phyloP scores from a whole-genome alignment of 371 early-diverging fungal species.

The Mortierella sp. region DNA sequence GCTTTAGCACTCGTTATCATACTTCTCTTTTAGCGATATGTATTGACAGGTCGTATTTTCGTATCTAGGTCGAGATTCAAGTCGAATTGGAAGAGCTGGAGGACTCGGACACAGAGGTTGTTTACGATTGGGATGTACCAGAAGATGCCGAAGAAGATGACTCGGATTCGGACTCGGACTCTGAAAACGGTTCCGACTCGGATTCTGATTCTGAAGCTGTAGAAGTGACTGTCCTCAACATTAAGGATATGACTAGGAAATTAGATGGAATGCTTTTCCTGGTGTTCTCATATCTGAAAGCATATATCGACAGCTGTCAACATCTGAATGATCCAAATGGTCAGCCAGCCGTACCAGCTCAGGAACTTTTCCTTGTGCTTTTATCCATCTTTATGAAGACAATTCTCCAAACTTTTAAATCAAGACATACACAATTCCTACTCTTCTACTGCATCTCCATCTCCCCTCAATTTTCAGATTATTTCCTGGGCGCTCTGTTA shows the following conservation, averaged over 20 bases:
- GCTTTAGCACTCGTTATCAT: neutral
- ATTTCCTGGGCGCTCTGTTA: conserved; percentile 84
- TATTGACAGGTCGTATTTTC: neutral
- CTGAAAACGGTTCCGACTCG: conserved; percentile 45
- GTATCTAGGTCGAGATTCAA: conserved; percentile 86
- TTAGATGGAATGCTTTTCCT: conserved; percentile 87
- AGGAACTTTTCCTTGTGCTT: conserved; percentile 72
- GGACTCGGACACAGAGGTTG: conserved; percentile 74
- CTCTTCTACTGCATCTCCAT: conserved; percentile 87
- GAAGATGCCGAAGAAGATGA: conserved; percentile 39
- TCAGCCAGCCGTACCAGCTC: conserved; percentile 31
- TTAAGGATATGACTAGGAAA: conserved; percentile 80
- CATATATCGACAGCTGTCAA: conserved; percentile 46
- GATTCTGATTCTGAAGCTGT: conserved; percentile 50
- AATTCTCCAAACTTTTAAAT: conserved; percentile 89
- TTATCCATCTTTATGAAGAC: conserved; percentile 85
- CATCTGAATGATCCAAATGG: conserved; percentile 33
- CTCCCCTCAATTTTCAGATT: conserved; percentile 74
- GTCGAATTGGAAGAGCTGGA: conserved; percentile 92
- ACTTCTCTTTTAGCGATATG: conserved; percentile 1
- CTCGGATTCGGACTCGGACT: conserved; percentile 51
- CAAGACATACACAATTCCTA: conserved; percentile 93
- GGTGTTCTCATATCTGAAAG: conserved; percentile 73
- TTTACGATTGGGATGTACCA: conserved; percentile 60
- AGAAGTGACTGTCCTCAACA: conserved; percentile 60